These are phyloP conservation scores for Cytospora schulzeri DNA, from an alignment of 2,329 filamentous ascomycete species.

Conservation along the genomic window DNA sequence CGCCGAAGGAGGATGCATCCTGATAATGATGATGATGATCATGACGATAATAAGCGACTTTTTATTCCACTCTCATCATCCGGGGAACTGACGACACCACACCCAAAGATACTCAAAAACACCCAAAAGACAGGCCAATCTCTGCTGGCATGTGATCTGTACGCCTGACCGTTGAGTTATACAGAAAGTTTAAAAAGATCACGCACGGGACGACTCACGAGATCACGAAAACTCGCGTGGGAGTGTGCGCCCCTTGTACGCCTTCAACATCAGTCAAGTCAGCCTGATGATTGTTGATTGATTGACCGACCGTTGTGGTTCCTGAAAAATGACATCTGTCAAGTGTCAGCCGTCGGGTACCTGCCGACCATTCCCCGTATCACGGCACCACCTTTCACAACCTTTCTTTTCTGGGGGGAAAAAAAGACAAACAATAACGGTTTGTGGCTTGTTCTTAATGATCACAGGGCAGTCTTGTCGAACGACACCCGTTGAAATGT, in stretches of 20 bases:
- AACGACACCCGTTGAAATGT: background rate
- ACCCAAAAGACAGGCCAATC: background rate
- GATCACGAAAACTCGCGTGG: background rate
- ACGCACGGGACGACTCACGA: background rate
- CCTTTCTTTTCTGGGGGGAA: background rate
- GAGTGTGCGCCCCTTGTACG: background rate
- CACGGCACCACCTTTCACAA: background rate
- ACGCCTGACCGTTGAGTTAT: background rate
- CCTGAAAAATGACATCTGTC: slow-evolving; percentile 2
- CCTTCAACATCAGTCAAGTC: background rate
- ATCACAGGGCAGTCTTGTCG: background rate
- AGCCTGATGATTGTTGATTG: background rate
- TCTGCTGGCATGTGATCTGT: background rate
- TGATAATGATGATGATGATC: too few relatives aligned
- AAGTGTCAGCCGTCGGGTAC: slow-evolving; percentile 19
- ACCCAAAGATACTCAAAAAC: too few relatives aligned
- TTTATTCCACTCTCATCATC: too few relatives aligned
- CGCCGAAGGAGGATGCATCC: too few relatives aligned
- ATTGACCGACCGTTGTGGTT: too few relatives aligned
- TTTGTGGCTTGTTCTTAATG: background rate
- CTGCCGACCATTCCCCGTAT: slow-evolving; percentile 7
- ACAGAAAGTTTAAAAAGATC: too few relatives aligned
- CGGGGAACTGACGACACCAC: too few relatives aligned
- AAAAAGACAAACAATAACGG: background rate
- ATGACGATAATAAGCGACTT: background rate